These are phyloP conservation scores for Ophiostoma ulmi DNA, from an alignment of 2,329 filamentous ascomycete species.

Conservation along the genomic window DNA sequence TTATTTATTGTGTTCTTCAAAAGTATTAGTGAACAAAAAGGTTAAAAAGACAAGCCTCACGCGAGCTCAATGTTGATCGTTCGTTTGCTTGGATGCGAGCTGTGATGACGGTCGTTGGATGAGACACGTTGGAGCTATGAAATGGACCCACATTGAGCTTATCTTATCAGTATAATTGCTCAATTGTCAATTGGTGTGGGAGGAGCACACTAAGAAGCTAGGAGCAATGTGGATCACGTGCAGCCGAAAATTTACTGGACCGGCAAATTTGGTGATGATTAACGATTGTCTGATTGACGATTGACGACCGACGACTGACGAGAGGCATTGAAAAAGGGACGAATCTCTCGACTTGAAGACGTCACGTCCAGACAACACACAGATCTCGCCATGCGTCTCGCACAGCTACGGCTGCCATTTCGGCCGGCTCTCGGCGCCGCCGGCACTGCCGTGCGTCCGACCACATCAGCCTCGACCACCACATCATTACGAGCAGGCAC, in stretches of 20 bases:
- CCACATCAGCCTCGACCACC: constrained; percentile 1
- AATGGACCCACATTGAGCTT: not conserved
- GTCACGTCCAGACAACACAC: not conserved
- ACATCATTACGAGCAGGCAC: constrained; percentile 5
- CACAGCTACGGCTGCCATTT: constrained; percentile 45
- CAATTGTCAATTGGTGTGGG: not conserved
- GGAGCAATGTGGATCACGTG: constrained; percentile 13
- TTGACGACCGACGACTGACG: not conserved
- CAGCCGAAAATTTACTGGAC: constrained; percentile 12
- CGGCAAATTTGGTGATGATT: constrained; percentile 7
- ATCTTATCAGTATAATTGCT: constrained; percentile 2
- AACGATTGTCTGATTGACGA: not conserved
- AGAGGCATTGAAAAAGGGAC: not conserved
- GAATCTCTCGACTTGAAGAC: not conserved
- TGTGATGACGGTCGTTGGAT: constrained; percentile 8
- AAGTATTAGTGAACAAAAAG: not conserved
- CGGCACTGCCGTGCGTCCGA: constrained; percentile 1
- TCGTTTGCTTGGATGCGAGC: not conserved
- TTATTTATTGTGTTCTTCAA: not conserved
- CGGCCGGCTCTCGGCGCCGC: constrained; percentile 35
- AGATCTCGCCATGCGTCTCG: constrained; percentile 40
- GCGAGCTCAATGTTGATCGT: not conserved
- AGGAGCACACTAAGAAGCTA: not conserved
- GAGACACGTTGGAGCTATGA: constrained; percentile 15
- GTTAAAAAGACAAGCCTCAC: not conserved